phyloP scores from a whole-genome alignment of 768 basidiomycete species.

The Russula lepida region DNA sequence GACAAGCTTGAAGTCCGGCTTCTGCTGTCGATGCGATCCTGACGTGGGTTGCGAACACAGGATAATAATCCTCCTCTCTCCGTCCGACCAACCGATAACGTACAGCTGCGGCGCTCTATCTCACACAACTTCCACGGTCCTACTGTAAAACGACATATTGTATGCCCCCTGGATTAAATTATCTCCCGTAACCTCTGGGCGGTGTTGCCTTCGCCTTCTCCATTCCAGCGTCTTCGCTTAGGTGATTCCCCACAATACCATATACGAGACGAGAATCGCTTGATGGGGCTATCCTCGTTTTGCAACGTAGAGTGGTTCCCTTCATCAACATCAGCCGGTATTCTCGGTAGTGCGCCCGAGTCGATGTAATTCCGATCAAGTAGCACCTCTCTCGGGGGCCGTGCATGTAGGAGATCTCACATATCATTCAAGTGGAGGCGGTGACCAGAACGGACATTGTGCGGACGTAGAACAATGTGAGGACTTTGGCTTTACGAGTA shows the following conservation, averaged over 20 bases:
- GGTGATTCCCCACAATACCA: background rate
- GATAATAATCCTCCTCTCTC: background rate
- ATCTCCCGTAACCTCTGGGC: constrained; percentile 43
- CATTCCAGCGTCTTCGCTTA: no score
- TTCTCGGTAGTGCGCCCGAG: constrained; percentile 73
- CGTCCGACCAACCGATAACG: background rate
- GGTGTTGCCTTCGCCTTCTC: no score
- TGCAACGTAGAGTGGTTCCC: background rate
- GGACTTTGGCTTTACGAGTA: no score
- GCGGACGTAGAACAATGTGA: constrained; percentile 31
- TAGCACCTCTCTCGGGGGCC: constrained; percentile 73
- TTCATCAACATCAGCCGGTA: constrained; percentile 47
- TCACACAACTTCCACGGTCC: no score
- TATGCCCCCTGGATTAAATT: no score
- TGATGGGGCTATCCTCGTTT: background rate
- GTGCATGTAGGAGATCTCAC: constrained; percentile 63
- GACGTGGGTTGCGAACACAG: background rate
- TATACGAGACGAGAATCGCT: background rate
- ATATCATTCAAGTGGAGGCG: constrained; percentile 70
- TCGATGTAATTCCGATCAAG: constrained; percentile 91
- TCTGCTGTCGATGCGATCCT: constrained; percentile 7
- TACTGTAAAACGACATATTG: no score
- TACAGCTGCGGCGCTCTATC: background rate
- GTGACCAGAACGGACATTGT: constrained; percentile 48
- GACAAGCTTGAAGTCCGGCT: constrained; percentile 18